Conservation (phyloP, 495 filamentous ascomycete genomes). For the Xylaria intraflava region DNA sequence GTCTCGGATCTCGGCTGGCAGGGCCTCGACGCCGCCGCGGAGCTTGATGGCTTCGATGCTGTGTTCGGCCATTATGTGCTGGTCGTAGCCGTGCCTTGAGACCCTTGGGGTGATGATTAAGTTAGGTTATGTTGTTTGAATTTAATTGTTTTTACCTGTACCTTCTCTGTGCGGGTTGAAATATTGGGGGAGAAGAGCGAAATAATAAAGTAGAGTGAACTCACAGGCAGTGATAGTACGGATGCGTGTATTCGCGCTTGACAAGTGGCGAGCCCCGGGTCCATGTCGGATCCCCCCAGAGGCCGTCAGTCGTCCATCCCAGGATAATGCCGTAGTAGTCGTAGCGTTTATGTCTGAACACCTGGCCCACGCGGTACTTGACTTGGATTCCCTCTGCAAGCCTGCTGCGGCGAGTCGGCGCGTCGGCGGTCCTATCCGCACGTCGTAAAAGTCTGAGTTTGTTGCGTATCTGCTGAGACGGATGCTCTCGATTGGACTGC, state of each 20-base stretch:
- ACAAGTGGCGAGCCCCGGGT: conserved; percentile 7
- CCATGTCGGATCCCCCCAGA: conserved; percentile 11
- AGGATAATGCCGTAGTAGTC: conserved; percentile 72
- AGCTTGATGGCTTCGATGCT: conserved; percentile 64
- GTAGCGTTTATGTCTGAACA: conserved; percentile 79
- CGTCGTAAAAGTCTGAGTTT: conserved; percentile 25
- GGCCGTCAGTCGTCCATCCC: conserved; percentile 67
- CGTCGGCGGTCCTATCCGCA: conserved; percentile 14
- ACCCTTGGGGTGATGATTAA: conserved; percentile 40
- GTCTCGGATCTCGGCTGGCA: conserved; percentile 29
- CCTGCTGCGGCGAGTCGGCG: conserved; percentile 23
- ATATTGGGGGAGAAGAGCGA: not conserved
- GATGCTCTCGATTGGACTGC: conserved; percentile 23
- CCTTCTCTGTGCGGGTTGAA: too few relatives aligned
- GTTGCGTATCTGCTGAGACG: conserved; percentile 25
- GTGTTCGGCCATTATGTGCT: conserved; percentile 75
- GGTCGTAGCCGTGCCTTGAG: conserved; percentile 54
- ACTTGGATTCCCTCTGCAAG: conserved; percentile 20
- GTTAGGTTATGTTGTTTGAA: too few relatives aligned
- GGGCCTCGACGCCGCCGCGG: conserved; percentile 31
- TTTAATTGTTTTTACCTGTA: too few relatives aligned
- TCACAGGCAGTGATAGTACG: conserved; percentile 30
- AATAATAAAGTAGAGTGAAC: conserved; percentile 18
- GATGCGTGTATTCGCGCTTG: conserved; percentile 17
- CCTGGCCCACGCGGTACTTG: conserved; percentile 68